These are phyloP conservation scores for Turritis glabra DNA, from an alignment of 345 rosid genomes.

Conservation along the genomic window DNA sequence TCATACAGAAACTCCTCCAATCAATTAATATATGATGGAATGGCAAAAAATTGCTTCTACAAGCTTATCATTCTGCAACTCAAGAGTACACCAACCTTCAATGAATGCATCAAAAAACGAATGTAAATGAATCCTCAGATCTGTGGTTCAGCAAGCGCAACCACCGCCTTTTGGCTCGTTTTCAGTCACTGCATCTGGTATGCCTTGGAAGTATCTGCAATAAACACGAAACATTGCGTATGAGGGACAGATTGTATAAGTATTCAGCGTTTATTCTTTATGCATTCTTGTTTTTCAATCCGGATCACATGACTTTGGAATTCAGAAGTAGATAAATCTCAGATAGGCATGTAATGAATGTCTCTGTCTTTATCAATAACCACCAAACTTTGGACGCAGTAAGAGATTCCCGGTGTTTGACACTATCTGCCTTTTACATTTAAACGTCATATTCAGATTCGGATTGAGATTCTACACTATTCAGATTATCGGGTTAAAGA, in stretches of 20 bases:
- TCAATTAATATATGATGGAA: constrained; percentile 39
- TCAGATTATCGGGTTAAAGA: background rate
- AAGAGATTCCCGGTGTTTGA: background rate
- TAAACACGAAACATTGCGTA: background rate
- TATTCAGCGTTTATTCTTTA: background rate
- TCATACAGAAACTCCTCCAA: constrained; percentile 31
- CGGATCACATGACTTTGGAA: background rate
- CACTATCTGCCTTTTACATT: background rate
- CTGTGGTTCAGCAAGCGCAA: constrained; percentile 61
- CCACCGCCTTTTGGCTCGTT: constrained; percentile 67
- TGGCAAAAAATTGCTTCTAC: constrained; percentile 27
- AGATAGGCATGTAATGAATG: background rate
- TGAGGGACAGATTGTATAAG: background rate
- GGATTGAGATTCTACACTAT: background rate
- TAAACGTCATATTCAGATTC: background rate
- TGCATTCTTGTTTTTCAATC: background rate
- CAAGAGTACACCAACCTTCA: constrained; percentile 29
- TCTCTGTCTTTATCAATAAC: background rate
- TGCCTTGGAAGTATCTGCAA: constrained; percentile 68
- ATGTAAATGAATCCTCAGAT: constrained; percentile 23
- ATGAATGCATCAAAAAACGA: constrained; percentile 22
- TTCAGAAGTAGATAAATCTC: background rate
- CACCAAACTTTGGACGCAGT: background rate
- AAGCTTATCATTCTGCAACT: constrained; percentile 34
- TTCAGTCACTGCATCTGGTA: constrained; percentile 67